Percentiles rank a stretch among this genome's conserved stretches.
Conservation (phyloP, 176 grass and related monocot species). For the Elaeis guineensis region DNA sequence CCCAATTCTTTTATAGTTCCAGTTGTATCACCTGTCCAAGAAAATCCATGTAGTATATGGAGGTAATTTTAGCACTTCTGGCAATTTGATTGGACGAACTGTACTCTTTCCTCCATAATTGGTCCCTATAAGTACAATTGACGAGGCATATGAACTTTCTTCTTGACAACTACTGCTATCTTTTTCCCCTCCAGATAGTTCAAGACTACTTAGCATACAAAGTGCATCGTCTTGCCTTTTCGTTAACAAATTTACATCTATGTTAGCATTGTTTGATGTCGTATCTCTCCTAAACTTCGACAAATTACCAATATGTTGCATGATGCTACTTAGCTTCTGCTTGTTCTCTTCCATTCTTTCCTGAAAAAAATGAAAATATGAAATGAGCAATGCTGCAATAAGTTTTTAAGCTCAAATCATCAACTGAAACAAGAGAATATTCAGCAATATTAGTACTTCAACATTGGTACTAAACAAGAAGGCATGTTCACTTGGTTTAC, state of each 20-base stretch:
- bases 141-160: slow-evolving; percentile 43
- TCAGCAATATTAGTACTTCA: too few relatives aligned
- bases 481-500: slow-evolving; percentile 8
- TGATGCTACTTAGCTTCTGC: slow-evolving; percentile 56
- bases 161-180: slow-evolving; percentile 56
- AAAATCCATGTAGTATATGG: slow-evolving; percentile 86
- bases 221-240: slow-evolving; percentile 65
- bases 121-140: slow-evolving; percentile 45
- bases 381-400: too few relatives aligned
- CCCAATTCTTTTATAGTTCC: slow-evolving; percentile 4
- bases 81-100: slow-evolving; percentile 55
- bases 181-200: slow-evolving; percentile 38
- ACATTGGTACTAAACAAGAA: too few relatives aligned
- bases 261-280: slow-evolving; percentile 37
- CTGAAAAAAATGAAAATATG: slow-evolving; percentile 26
- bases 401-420: too few relatives aligned
- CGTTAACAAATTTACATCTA: slow-evolving; percentile 57
- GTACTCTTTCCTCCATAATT: slow-evolving; percentile 45
- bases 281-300: slow-evolving; percentile 54
- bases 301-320: slow-evolving; percentile 39
- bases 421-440: too few relatives aligned
- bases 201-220: slow-evolving; percentile 48
- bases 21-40: slow-evolving; percentile 65
- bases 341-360: slow-evolving; percentile 68
- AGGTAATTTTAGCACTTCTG: slow-evolving; percentile 43